Base-by-base conservation (phyloP, 176 grass and related monocot genomes). In the Paspalum vaginatum region DNA sequence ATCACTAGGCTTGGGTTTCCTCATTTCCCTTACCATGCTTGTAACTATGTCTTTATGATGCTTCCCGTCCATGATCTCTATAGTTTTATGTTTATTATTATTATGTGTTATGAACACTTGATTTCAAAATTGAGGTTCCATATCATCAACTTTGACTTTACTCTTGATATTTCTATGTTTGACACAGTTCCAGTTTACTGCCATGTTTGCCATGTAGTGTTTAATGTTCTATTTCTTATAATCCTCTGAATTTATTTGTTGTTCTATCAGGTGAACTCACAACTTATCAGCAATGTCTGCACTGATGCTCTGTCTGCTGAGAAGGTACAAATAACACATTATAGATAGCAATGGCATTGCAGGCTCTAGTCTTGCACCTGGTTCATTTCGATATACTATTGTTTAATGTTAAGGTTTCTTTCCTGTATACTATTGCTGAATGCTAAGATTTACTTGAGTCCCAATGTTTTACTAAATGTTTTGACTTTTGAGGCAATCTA, bases 251-350 rank as follows among this genome's bases (percentile, higher is more conserved):
- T 62, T 74, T 78, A 37, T 82, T 67, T 20, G 4, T 82, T 90
- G 18, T 83, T 70, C 72, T 56, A 64, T 74, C 90, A 99, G 96
- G 96, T 99, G 51, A 99, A 99, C 78, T 92, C 96, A 48, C 96
- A 99, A 59, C 88, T 99, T 80, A 99, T 99, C 74, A 99, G 96
- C 86, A 99, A 99, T 80, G 76, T 99, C 20, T 99, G 92, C 85
- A 99, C 86, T 0, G 96, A 99, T 91, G 96, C 96, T 79, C 84
- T 99, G 48, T 99, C 96, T 54, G 96, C 96, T 61, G 96, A 99
- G 85, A 99, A 99, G 96, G 96, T 99, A 91, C 54, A 60, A 55
- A 61, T 80, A 65, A 78, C 71, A 50, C 6, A 77, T 80, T 52
- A 44, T 71, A 55, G 38, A 37, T 72, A 18, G 24, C 57, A 50